Conservation (phyloP, 495 filamentous ascomycete genomes). For the Ramalina intermedia region DNA sequence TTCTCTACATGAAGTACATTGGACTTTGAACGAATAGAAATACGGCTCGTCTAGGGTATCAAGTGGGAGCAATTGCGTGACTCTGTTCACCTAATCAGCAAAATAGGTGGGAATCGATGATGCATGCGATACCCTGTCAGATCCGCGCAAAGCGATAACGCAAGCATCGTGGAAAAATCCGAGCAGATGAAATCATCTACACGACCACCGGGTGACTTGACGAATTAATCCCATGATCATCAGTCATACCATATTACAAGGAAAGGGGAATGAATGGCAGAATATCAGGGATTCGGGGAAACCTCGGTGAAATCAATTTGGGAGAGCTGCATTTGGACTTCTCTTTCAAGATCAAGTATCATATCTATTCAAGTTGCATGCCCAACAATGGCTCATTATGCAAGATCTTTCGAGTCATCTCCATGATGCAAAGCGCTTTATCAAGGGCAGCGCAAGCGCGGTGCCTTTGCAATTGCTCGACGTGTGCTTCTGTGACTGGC, state of each 20-base stretch:
- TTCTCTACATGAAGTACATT: conserved; percentile 91
- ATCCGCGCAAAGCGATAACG: conserved; percentile 14
- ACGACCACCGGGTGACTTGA: too few relatives aligned
- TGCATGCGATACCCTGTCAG: conserved; percentile 8
- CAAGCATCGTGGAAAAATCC: conserved; percentile 4
- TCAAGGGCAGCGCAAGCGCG: conserved; percentile 40
- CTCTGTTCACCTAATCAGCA: conserved; percentile 35
- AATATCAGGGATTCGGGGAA: too few relatives aligned
- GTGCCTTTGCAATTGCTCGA: conserved; percentile 40
- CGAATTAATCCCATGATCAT: too few relatives aligned
- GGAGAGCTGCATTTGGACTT: too few relatives aligned
- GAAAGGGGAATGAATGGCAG: too few relatives aligned
- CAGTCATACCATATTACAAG: too few relatives aligned
- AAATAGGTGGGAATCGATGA: neutral
- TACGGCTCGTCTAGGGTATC: conserved; percentile 72
- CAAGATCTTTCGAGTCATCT: neutral
- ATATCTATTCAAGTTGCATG: too few relatives aligned
- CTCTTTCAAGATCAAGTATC: too few relatives aligned
- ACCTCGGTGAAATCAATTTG: too few relatives aligned
- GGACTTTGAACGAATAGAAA: conserved; percentile 91
- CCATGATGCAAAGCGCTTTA: conserved; percentile 43
- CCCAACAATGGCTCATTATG: neutral
- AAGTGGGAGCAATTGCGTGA: conserved; percentile 73
- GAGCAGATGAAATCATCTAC: too few relatives aligned
- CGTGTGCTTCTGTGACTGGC: conserved; percentile 33